Percentiles rank a stretch among this genome's conserved stretches.
phyloP scores from a whole-genome alignment of 148 eudicot genomes.

The Fallopia convolvulus region DNA sequence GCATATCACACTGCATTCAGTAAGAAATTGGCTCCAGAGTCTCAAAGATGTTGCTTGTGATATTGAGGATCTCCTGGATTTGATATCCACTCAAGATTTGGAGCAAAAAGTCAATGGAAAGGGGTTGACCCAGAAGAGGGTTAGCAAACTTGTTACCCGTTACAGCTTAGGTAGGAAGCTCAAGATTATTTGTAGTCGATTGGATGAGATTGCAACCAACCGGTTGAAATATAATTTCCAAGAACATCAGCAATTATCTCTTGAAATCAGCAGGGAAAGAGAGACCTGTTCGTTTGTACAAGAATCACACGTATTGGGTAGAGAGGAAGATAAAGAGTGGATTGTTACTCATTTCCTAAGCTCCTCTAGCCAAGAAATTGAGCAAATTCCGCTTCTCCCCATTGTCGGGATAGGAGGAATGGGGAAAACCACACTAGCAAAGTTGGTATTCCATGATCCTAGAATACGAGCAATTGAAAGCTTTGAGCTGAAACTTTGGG shows the following conservation, averaged over 20 bases:
- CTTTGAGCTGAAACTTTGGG: neutral
- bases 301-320: neutral
- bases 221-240: neutral
- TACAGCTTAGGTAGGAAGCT: neutral
- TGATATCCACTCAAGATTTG: neutral
- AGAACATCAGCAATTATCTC: neutral
- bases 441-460: neutral
- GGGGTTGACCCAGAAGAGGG: neutral
- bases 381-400: neutral
- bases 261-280: neutral
- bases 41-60: neutral
- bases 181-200: neutral
- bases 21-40: neutral
- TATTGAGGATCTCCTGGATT: neutral
- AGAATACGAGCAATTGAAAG: neutral
- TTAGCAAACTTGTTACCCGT: neutral
- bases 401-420: neutral
- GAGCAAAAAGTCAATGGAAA: neutral
- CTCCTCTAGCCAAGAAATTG: neutral
- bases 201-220: neutral
- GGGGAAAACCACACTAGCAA: neutral
- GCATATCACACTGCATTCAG: neutral
- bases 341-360: neutral
- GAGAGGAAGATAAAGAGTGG: neutral
- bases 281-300: neutral